Conservation (phyloP, 345 rosid genomes). For the Geranium brycei region DNA sequence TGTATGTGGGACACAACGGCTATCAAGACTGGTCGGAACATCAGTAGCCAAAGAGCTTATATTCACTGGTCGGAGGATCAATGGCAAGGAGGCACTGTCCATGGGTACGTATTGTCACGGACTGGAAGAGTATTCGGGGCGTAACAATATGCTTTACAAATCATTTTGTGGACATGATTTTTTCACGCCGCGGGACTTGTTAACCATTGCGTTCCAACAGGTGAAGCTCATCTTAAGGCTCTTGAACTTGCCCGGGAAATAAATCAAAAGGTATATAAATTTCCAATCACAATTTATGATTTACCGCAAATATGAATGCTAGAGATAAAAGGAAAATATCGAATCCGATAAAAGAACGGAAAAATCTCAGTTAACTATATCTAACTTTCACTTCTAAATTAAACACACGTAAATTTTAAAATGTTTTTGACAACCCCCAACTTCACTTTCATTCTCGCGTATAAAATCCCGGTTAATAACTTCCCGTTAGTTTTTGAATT, state of each 20-base stretch:
- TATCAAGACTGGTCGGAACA: constrained; percentile 73
- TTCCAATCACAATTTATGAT: too few species aligned
- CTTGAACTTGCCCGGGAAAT: constrained; percentile 73
- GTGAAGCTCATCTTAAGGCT: constrained; percentile 67
- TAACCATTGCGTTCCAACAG: constrained; percentile 54
- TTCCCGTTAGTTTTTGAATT: too few species aligned
- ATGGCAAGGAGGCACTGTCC: constrained; percentile 54
- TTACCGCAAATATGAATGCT: too few species aligned
- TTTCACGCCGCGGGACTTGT: constrained; percentile 43
- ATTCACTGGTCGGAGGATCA: constrained; percentile 62
- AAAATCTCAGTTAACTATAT: too few species aligned
- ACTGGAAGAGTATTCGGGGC: too few species aligned
- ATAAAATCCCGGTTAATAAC: too few species aligned
- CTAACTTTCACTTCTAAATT: too few species aligned
- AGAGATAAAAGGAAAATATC: neutral
- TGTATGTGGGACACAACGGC: constrained; percentile 90
- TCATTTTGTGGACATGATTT: neutral
- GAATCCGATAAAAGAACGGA: too few species aligned
- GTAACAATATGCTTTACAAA: too few species aligned
- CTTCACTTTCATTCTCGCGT: too few species aligned
- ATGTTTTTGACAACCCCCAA: too few species aligned
- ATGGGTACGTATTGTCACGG: constrained; percentile 30
- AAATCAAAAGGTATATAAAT: constrained; percentile 45
- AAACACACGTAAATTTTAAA: too few species aligned
- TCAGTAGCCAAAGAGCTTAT: constrained; percentile 75